phyloP scores from a whole-genome alignment of 2,329 filamentous ascomycete species.

The Claviceps monticola region DNA sequence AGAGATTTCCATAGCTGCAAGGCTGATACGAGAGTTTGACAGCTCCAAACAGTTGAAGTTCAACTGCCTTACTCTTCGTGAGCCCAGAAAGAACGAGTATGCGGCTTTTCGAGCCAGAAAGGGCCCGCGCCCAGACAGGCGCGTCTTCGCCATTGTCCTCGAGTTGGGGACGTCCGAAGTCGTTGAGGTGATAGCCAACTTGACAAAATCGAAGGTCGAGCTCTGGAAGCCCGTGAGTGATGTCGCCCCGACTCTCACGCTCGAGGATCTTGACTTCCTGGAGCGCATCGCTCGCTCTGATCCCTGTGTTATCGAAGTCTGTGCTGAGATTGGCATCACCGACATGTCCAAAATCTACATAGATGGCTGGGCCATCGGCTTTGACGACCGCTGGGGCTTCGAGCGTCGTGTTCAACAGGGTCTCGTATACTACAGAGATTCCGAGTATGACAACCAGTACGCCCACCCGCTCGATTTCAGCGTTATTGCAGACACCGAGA shows the following conservation, averaged over 20 bases:
- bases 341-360: conserved; percentile 79
- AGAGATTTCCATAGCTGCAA: conserved; percentile 37
- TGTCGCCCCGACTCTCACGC: conserved; percentile 46
- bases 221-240: conserved; percentile 31
- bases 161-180: conserved; percentile 24
- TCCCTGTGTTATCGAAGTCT: conserved; percentile 63
- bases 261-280: conserved; percentile 67
- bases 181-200: conserved; percentile 38
- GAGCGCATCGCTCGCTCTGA: conserved; percentile 56
- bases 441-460: conserved; percentile 52
- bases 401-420: conserved; percentile 63
- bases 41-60: conserved; percentile 22
- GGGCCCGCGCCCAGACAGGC: conserved; percentile 33
- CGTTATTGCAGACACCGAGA: conserved; percentile 29
- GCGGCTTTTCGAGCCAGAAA: conserved; percentile 41
- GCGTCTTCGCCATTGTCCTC: conserved; percentile 34
- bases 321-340: conserved; percentile 57
- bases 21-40: conserved; percentile 30
- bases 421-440: conserved; percentile 66
- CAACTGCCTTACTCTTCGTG: conserved; percentile 54
- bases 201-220: conserved; percentile 27
- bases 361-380: conserved; percentile 76
- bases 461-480: conserved; percentile 41
- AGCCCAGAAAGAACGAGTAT: conserved; percentile 50
- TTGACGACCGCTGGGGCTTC: conserved; percentile 64